phyloP scores from a whole-genome alignment of 140 eudicot species.

The Bidens hawaiensis region DNA sequence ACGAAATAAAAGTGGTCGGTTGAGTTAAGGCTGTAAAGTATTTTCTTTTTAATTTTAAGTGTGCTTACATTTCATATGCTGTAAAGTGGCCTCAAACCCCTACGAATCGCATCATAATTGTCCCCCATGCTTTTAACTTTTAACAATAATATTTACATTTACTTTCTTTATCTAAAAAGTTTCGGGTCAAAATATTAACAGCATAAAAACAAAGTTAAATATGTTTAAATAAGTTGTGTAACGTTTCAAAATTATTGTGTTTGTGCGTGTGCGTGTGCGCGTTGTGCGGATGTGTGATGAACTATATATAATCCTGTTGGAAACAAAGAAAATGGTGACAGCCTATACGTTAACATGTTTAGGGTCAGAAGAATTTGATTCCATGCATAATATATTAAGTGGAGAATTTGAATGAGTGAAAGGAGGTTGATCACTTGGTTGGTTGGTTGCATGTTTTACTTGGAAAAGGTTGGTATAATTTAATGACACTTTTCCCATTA shows the following conservation, averaged over 20 bases:
- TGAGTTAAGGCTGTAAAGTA: constrained; percentile 32
- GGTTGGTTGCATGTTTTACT: constrained; percentile 12
- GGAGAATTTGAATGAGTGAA: constrained; percentile 1
- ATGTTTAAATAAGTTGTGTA: no score
- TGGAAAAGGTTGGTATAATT: neutral
- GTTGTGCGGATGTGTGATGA: neutral
- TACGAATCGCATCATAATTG: constrained; percentile 33
- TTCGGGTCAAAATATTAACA: neutral
- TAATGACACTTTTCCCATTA: neutral
- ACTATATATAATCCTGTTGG: neutral
- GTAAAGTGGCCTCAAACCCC: constrained; percentile 27
- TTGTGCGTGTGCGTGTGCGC: neutral
- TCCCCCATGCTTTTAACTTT: constrained; percentile 33
- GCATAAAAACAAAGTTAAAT: neutral
- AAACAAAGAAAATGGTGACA: neutral
- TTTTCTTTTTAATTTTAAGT: neutral
- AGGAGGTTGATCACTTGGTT: neutral
- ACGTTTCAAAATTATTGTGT: no score
- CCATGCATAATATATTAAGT: constrained; percentile 12
- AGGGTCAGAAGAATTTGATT: constrained; percentile 14
- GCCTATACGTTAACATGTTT: neutral
- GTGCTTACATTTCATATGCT: constrained; percentile 13
- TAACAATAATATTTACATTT: neutral
- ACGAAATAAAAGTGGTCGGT: constrained; percentile 16
- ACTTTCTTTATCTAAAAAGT: neutral